Percentiles rank a stretch among this genome's conserved stretches.
These are phyloP conservation scores for Colletotrichum sp. DNA, from an alignment of 2,329 filamentous ascomycete genomes.

Conservation along the genomic window DNA sequence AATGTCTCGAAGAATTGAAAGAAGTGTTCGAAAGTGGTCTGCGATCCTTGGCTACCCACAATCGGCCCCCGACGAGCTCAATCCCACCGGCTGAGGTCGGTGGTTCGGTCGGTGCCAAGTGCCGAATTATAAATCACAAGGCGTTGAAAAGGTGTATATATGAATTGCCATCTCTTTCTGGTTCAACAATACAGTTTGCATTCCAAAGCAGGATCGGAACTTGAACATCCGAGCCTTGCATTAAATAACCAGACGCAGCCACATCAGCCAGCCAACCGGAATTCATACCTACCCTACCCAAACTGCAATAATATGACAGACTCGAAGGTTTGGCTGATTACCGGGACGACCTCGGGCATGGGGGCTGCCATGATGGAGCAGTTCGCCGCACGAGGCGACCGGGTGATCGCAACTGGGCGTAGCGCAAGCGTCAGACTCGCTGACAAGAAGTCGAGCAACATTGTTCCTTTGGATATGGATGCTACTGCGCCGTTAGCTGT, in stretches of 20 bases:
- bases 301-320: constrained; percentile 25
- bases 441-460: constrained; percentile 26
- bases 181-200: neutral
- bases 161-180: neutral
- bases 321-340: constrained; percentile 36
- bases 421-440: constrained; percentile 50
- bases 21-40: neutral
- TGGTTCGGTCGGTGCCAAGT: neutral
- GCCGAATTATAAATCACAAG: neutral
- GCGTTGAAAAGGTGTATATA: neutral
- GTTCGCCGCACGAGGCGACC: constrained; percentile 44
- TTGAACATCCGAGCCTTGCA: neutral
- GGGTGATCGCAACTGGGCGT: constrained; percentile 52
- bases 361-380: constrained; percentile 35
- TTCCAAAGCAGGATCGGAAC: neutral
- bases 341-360: constrained; percentile 33
- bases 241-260: neutral
- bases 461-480: constrained; percentile 43
- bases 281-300: neutral
- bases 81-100: neutral
- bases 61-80: neutral
- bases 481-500: constrained; percentile 22
- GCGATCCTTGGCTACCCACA: neutral
- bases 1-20: neutral
- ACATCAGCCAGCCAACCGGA: neutral